Evolutionary conservation across 2,329 filamentous ascomycete genomes (phyloP).

Genomic region (Beauveria rudraprayagi): DNA sequence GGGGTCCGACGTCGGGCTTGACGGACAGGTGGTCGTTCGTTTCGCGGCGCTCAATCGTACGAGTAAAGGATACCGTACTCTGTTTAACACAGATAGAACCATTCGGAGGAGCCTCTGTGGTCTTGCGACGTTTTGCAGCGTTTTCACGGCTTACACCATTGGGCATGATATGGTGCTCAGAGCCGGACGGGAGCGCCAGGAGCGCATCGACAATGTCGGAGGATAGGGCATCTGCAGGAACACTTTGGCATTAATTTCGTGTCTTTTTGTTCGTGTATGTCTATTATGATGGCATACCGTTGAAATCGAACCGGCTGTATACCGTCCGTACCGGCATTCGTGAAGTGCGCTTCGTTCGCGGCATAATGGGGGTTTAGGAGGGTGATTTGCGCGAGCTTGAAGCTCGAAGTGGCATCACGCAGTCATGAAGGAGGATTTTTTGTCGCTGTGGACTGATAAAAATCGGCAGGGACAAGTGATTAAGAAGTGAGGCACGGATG

Average conservation of each 20-base stretch:
- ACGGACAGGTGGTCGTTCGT: conserved; percentile 7
- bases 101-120: conserved; percentile 6
- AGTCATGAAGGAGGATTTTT: not conserved
- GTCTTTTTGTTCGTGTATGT: not conserved
- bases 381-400: not conserved
- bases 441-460: not conserved
- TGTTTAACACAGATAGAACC: conserved; percentile 21
- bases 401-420: not conserved
- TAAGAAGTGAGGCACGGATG: not conserved
- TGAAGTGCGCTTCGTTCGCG: not conserved
- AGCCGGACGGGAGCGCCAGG: conserved; percentile 15
- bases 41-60: conserved; percentile 16
- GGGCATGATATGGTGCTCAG: conserved; percentile 9
- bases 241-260: not conserved
- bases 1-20: conserved; percentile 16
- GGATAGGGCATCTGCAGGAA: conserved; percentile 18
- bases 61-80: conserved; percentile 20
- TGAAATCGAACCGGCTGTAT: conserved; percentile 1
- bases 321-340: not conserved
- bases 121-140: conserved; percentile 26
- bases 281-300: not conserved
- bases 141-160: conserved; percentile 9
- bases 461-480: not conserved
- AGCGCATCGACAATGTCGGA: conserved; percentile 17
- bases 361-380: not conserved